Conservation (phyloP, 805 yeast species). For the Candida nitratophila region DNA sequence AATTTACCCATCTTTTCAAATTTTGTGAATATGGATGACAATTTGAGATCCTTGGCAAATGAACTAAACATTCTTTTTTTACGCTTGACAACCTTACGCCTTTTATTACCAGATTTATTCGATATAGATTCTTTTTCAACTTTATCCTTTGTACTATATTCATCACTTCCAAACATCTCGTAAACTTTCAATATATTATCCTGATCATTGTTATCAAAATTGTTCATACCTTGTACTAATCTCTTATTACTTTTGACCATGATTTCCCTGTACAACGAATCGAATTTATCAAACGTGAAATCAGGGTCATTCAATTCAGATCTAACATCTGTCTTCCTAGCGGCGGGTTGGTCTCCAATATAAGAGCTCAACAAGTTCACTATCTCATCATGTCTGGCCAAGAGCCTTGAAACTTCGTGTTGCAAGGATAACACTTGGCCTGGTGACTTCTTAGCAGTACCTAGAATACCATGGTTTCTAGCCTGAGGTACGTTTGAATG, state of each 20-base stretch:
- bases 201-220: slow-evolving; percentile 9
- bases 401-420: slow-evolving; percentile 55
- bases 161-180: slow-evolving; percentile 22
- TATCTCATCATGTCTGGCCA: slow-evolving; percentile 36
- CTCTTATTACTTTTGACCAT: slow-evolving; percentile 23
- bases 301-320: slow-evolving; percentile 4
- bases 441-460: slow-evolving; percentile 31
- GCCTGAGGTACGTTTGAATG: slow-evolving; percentile 21
- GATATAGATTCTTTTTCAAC: slow-evolving; percentile 4
- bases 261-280: slow-evolving; percentile 25
- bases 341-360: too few relatives aligned
- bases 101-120: slow-evolving; percentile 16
- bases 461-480: slow-evolving; percentile 22
- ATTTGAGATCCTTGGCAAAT: slow-evolving; percentile 39
- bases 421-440: slow-evolving; percentile 54
- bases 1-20: slow-evolving; percentile 61
- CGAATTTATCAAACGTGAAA: slow-evolving; percentile 34
- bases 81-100: slow-evolving; percentile 6
- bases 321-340: slow-evolving; percentile 1
- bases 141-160: neutral
- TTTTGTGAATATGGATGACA: slow-evolving; percentile 45
- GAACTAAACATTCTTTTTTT: slow-evolving; percentile 39
- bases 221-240: slow-evolving; percentile 18
- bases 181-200: slow-evolving; percentile 21
- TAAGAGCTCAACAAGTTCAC: too few relatives aligned